Evolutionary conservation across 2,329 filamentous ascomycete genomes (phyloP).

Genomic region (Aspergillus felis): DNA sequence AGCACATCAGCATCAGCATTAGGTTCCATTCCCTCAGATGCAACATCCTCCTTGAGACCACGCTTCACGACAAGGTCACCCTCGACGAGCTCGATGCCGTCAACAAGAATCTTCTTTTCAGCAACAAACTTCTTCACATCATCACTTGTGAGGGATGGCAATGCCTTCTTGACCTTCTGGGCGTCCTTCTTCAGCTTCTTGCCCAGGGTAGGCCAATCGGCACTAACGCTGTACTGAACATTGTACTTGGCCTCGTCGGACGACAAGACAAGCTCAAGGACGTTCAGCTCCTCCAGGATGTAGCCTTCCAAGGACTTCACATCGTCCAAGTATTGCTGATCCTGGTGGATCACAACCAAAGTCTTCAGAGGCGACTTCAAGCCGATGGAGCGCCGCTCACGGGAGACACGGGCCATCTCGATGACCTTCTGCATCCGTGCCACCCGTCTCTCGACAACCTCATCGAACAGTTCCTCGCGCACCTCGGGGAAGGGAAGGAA

Average conservation of each 20-base stretch:
- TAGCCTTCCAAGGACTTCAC: constrained; percentile 82
- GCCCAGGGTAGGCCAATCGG: constrained; percentile 90
- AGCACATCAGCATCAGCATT: constrained; percentile 88
- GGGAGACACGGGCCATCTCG: constrained; percentile 78
- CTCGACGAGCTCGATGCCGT: constrained; percentile 76
- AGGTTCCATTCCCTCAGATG: constrained; percentile 72
- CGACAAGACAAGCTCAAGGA: constrained; percentile 78
- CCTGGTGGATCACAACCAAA: constrained; percentile 81
- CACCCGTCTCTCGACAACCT: constrained; percentile 79
- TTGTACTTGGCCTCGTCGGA: constrained; percentile 87
- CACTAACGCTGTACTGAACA: constrained; percentile 83
- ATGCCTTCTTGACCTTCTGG: constrained; percentile 82
- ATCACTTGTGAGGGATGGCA: constrained; percentile 72
- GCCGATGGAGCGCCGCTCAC: constrained; percentile 78
- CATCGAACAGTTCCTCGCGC: constrained; percentile 80
- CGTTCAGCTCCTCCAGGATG: constrained; percentile 86
- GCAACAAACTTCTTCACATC: constrained; percentile 76
- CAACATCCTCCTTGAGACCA: constrained; percentile 68
- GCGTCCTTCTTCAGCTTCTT: constrained; percentile 98
- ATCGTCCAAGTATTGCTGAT: constrained; percentile 79
- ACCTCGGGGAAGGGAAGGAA: constrained; percentile 90
- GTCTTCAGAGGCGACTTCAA: constrained; percentile 90
- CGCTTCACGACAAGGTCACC: constrained; percentile 82
- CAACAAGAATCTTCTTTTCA: constrained; percentile 72
- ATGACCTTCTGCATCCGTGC: constrained; percentile 94